Percentiles rank a stretch among this genome's conserved stretches.
Conservation (phyloP, 345 rosid genomes). For the Hypericum perforatum region DNA sequence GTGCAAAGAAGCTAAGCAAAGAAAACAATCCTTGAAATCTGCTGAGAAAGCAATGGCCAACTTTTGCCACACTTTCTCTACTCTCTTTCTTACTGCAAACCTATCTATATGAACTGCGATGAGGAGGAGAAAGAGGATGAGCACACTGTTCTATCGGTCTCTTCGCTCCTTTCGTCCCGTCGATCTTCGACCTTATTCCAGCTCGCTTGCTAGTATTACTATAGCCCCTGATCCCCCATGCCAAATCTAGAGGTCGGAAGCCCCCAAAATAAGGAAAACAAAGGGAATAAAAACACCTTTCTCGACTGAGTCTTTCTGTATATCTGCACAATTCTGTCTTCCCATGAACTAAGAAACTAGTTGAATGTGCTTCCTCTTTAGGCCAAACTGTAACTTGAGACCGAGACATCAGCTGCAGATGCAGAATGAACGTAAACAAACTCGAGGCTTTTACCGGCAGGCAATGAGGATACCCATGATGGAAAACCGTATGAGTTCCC, state of each 20-base stretch:
- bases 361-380: conserved; percentile 25
- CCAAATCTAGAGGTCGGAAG: too few species aligned
- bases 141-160: conserved; percentile 51
- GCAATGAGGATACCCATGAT: conserved; percentile 59
- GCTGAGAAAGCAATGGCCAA: conserved; percentile 24
- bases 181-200: conserved; percentile 26
- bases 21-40: conserved; percentile 26
- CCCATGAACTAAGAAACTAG: conserved; percentile 26
- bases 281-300: conserved; percentile 24
- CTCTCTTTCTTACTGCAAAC: conserved; percentile 14
- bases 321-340: conserved; percentile 49
- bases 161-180: conserved; percentile 69
- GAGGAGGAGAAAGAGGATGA: conserved; percentile 95
- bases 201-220: conserved; percentile 19
- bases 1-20: conserved; percentile 18
- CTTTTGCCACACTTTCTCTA: conserved; percentile 12
- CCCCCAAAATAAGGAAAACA: conserved; percentile 14
- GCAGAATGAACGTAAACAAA: conserved; percentile 85
- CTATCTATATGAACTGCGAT: conserved; percentile 26
- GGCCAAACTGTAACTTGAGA: conserved; percentile 66
- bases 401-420: conserved; percentile 49
- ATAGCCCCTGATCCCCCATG: conserved; percentile 15
- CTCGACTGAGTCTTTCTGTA: conserved; percentile 23
- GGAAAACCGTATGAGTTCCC: conserved; percentile 60
- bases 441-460: conserved; percentile 69